phyloP scores from a whole-genome alignment of 441 rosid genomes.

The Populus hybrid region DNA sequence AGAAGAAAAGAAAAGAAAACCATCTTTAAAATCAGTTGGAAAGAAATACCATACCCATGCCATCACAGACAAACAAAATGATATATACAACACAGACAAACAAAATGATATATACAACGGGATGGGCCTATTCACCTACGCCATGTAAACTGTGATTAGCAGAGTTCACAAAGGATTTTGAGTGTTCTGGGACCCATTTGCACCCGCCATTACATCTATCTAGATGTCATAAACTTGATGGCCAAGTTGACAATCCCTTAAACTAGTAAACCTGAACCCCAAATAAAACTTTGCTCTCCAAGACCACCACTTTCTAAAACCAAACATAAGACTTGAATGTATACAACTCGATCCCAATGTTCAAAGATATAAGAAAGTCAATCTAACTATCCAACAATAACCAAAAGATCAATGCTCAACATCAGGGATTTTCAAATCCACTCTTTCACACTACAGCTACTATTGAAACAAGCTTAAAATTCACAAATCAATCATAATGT shows the following conservation, averaged over 20 bases:
- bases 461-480: neutral
- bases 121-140: neutral
- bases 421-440: neutral
- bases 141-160: neutral
- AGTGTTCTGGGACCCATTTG: neutral
- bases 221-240: neutral
- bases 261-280: neutral
- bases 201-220: neutral
- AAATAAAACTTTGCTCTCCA: neutral
- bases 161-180: neutral
- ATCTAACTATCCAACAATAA: neutral
- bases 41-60: neutral
- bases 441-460: slow-evolving; percentile 1
- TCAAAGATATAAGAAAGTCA: neutral
- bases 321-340: slow-evolving; percentile 1
- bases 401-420: neutral
- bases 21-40: neutral
- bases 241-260: neutral
- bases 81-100: neutral
- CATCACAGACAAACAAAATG: neutral
- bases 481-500: neutral
- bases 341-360: neutral
- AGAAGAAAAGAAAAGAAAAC: too few species aligned
- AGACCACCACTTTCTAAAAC: neutral
- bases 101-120: neutral